Conservation (phyloP, 345 rosid species). For the Linum usitatissimum region DNA sequence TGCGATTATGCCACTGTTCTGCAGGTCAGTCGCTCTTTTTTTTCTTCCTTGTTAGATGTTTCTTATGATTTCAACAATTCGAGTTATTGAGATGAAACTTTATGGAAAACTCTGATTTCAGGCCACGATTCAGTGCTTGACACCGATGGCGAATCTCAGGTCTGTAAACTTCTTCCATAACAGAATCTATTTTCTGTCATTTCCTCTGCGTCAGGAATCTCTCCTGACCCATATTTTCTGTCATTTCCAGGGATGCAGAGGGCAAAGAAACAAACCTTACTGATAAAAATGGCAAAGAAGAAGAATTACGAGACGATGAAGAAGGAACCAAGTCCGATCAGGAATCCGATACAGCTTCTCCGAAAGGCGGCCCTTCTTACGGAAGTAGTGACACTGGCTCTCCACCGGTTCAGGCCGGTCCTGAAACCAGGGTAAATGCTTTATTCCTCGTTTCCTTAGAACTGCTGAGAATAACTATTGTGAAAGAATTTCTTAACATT, state of each 20-base stretch:
- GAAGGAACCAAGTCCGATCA: slow-evolving; percentile 25
- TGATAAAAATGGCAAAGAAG: slow-evolving; percentile 9
- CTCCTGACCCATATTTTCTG: neutral
- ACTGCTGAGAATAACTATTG: too few species aligned
- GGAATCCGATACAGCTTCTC: slow-evolving; percentile 14
- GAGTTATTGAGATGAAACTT: neutral
- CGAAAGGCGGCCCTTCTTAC: slow-evolving; percentile 13
- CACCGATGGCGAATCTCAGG: slow-evolving; percentile 36
- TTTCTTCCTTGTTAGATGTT: neutral
- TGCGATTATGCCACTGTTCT: slow-evolving; percentile 39
- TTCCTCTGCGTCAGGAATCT: neutral
- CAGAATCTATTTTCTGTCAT: neutral
- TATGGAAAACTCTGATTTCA: slow-evolving; percentile 19
- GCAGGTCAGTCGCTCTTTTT: slow-evolving; percentile 27
- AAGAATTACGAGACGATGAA: slow-evolving; percentile 10
- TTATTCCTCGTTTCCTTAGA: neutral
- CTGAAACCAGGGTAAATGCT: slow-evolving; percentile 19
- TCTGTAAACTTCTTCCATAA: slow-evolving; percentile 4
- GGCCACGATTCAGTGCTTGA: slow-evolving; percentile 41
- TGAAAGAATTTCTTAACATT: too few species aligned
- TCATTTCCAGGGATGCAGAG: slow-evolving; percentile 30
- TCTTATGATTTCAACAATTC: neutral
- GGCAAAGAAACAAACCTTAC: slow-evolving; percentile 18
- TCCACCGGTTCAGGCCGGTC: slow-evolving; percentile 14
- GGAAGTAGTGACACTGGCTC: slow-evolving; percentile 22